Percentiles rank a stretch among this genome's conserved stretches.
Evolutionary conservation across 1,139 yeast species (phyloP).

Genomic region (Geotrichum carabidarum): DNA sequence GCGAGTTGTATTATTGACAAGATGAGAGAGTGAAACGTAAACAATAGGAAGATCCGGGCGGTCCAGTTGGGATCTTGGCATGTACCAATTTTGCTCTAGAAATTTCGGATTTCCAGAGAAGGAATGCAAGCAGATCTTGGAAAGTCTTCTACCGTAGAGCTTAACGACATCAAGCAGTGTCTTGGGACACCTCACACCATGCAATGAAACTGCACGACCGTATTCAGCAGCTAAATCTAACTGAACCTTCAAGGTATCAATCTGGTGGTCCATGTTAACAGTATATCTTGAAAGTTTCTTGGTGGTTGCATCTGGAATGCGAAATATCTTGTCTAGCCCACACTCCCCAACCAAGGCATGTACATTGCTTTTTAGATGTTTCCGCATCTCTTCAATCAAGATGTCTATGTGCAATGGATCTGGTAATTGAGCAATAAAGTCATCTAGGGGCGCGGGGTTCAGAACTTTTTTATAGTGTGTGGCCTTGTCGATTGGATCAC

Average conservation of each 20-base stretch:
- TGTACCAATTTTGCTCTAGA: slow-evolving; percentile 52
- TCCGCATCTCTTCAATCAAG: slow-evolving; percentile 39
- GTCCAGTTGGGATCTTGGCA: slow-evolving; percentile 30
- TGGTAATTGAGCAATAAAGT: slow-evolving; percentile 52
- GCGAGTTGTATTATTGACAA: slow-evolving; percentile 47
- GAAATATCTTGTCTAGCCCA: slow-evolving; percentile 75
- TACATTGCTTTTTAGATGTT: slow-evolving; percentile 32
- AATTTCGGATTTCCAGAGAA: slow-evolving; percentile 74
- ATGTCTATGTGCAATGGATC: slow-evolving; percentile 48
- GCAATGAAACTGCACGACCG: slow-evolving; percentile 61
- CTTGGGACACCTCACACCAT: slow-evolving; percentile 79
- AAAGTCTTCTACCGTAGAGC: slow-evolving; percentile 23
- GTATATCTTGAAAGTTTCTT: slow-evolving; percentile 39
- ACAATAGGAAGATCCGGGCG: slow-evolving; percentile 17
- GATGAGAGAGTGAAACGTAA: slow-evolving; percentile 54
- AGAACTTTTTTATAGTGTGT: slow-evolving; percentile 56
- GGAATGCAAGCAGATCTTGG: slow-evolving; percentile 64
- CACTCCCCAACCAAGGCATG: slow-evolving; percentile 66
- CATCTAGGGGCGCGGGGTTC: slow-evolving; percentile 39
- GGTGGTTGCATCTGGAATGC: slow-evolving; percentile 54
- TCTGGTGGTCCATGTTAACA: slow-evolving; percentile 64
- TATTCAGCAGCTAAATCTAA: slow-evolving; percentile 50
- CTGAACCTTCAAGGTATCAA: slow-evolving; percentile 46
- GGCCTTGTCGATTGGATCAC: slow-evolving; percentile 25
- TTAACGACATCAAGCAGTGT: slow-evolving; percentile 46